A percentile compares a stretch with the other conserved stretches of the same genome.
phyloP scores from a whole-genome alignment of 2,329 filamentous ascomycete species.

The Fusarium pseudocircinatum region DNA sequence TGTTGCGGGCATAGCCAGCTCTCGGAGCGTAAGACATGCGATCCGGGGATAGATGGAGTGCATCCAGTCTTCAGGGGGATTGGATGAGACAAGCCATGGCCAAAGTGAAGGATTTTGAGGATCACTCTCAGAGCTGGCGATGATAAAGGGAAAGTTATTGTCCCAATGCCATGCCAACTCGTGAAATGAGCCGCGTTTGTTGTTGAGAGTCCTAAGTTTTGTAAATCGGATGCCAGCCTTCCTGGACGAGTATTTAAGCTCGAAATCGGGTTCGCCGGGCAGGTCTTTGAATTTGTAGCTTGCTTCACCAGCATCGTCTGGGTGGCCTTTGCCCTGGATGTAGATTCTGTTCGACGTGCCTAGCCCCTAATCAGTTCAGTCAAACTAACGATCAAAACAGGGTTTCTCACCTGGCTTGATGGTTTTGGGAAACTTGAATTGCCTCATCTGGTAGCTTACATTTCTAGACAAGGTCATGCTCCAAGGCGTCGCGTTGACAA shows the following conservation, averaged over 20 bases:
- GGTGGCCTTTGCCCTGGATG: not conserved
- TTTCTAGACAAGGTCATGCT: not conserved
- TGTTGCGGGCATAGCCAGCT: not conserved
- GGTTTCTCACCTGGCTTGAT: not conserved
- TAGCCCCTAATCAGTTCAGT: not conserved
- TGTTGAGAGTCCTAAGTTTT: not conserved
- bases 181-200: not conserved
- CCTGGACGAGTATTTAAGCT: not conserved
- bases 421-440: not conserved
- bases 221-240: not conserved
- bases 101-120: not conserved
- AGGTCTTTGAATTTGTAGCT: not conserved
- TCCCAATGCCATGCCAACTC: not conserved
- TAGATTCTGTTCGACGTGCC: not conserved
- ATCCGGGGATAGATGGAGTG: not conserved
- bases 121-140: not conserved
- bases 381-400: fast-evolving
- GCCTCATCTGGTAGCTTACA: not conserved
- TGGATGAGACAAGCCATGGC: not conserved
- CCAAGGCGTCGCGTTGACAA: not conserved
- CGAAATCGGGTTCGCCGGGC: not conserved
- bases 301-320: not conserved
- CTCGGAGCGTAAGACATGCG: not conserved
- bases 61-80: not conserved
- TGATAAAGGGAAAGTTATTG: not conserved